Evolutionary conservation across 2,329 filamentous ascomycete genomes (phyloP).

Genomic region (Macroventuria anomochaeta): DNA sequence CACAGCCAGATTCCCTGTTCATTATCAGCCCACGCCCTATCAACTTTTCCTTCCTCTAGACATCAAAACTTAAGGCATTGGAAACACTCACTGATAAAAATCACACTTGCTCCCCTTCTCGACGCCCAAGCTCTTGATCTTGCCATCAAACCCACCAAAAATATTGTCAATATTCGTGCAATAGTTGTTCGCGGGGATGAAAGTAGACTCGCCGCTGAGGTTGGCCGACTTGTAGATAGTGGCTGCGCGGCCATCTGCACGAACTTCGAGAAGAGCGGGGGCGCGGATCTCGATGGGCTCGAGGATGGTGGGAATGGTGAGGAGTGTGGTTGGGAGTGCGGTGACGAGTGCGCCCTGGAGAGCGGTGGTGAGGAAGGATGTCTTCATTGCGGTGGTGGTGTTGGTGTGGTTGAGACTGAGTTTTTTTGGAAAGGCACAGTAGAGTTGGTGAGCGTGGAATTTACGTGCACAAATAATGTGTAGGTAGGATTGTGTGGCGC

Average conservation of each 20-base stretch:
- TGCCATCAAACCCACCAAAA: slow-evolving; percentile 10
- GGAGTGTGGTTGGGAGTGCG: background rate
- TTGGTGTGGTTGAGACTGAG: background rate
- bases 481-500: background rate
- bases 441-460: background rate
- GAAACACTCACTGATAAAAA: slow-evolving; percentile 5
- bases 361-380: background rate
- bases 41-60: background rate
- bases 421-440: too few relatives aligned
- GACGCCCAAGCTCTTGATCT: slow-evolving; percentile 9
- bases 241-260: slow-evolving; percentile 2
- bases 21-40: background rate
- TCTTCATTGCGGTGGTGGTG: background rate
- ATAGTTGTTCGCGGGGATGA: slow-evolving; percentile 1
- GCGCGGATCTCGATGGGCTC: background rate
- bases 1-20: background rate
- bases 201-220: background rate
- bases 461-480: background rate
- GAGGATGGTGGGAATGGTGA: background rate
- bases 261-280: background rate
- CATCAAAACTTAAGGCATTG: background rate
- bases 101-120: slow-evolving; percentile 8
- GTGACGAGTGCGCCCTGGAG: background rate
- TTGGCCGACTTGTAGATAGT: slow-evolving; percentile 11
- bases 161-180: slow-evolving; percentile 7